Conservation (phyloP, 2,329 filamentous ascomycete genomes). For the Escovopsis sp. region DNA sequence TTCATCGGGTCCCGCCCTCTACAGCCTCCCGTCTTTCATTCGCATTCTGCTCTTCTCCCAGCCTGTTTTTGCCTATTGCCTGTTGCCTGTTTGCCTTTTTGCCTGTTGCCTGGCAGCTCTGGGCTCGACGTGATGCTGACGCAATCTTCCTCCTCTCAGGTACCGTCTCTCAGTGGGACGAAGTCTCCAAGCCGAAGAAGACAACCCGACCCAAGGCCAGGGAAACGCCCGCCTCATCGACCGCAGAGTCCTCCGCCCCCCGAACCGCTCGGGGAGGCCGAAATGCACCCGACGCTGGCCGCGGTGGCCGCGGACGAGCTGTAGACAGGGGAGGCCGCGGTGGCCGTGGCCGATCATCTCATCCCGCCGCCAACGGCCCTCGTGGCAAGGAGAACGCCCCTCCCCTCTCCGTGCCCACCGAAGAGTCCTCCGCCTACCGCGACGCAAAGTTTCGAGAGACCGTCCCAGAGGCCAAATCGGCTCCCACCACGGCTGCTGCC, state of each 20-base stretch:
- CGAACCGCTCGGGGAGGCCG: constrained; percentile 46
- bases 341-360: constrained; percentile 48
- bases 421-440: constrained; percentile 45
- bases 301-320: constrained; percentile 43
- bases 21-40: too few relatives aligned
- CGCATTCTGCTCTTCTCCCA: too few relatives aligned
- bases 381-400: constrained; percentile 37
- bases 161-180: constrained; percentile 68
- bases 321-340: constrained; percentile 48
- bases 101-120: too few relatives aligned
- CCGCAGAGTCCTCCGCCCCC: constrained; percentile 27
- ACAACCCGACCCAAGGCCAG: constrained; percentile 60
- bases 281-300: constrained; percentile 44
- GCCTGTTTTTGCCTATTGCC: too few relatives aligned
- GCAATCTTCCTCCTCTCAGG: constrained; percentile 30
- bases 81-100: too few relatives aligned
- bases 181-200: constrained; percentile 71
- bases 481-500: too few relatives aligned
- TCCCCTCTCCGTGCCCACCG: constrained; percentile 50
- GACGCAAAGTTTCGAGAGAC: constrained; percentile 23
- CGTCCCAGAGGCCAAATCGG: constrained; percentile 18
- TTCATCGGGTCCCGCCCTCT: too few relatives aligned
- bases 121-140: too few relatives aligned
- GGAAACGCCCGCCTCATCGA: constrained; percentile 40
- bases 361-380: constrained; percentile 44